A percentile compares a stretch with the other conserved stretches of the same genome.
Conservation (phyloP, 2,329 filamentous ascomycete genomes). For the Dactylellina haptotyla region DNA sequence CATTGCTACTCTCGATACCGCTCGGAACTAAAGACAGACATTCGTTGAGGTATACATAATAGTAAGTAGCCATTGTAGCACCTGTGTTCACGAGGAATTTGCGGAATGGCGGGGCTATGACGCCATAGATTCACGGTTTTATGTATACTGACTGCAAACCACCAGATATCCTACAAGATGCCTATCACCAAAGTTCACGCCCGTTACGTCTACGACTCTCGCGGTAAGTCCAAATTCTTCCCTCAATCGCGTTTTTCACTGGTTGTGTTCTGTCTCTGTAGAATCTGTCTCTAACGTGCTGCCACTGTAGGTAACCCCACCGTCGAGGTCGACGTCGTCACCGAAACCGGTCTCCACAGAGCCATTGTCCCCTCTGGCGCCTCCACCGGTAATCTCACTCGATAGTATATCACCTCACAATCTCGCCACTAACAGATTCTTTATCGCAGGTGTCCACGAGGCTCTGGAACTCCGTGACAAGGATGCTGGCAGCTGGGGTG, state of each 20-base stretch:
- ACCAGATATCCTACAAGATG: conserved; percentile 67
- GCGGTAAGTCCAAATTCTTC: conserved; percentile 64
- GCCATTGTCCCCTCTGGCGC: conserved; percentile 97
- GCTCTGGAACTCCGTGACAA: conserved; percentile 90
- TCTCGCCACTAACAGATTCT: conserved; percentile 39
- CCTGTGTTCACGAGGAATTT: not conserved
- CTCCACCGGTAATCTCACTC: conserved; percentile 76
- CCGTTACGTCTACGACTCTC: conserved; percentile 98
- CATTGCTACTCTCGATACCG: conserved; percentile 5
- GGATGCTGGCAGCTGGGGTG: conserved; percentile 85
- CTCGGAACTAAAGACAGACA: conserved; percentile 21
- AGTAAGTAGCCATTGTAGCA: not conserved
- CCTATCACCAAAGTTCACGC: conserved; percentile 89
- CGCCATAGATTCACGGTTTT: conserved; percentile 3
- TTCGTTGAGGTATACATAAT: conserved; percentile 39
- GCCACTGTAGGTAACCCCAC: conserved; percentile 85
- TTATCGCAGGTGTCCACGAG: conserved; percentile 81
- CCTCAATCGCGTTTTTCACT: not conserved
- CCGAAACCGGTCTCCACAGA: conserved; percentile 94
- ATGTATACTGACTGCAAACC: not conserved
- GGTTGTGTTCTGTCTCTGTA: not conserved
- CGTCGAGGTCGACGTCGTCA: conserved; percentile 97
- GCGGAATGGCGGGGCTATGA: not conserved
- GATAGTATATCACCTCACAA: not conserved
- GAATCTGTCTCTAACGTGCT: conserved; percentile 20